A percentile compares a stretch with the other conserved stretches of the same genome.
phyloP scores from a whole-genome alignment of 2,329 filamentous ascomycete species.

The Aspergillus japonicus region DNA sequence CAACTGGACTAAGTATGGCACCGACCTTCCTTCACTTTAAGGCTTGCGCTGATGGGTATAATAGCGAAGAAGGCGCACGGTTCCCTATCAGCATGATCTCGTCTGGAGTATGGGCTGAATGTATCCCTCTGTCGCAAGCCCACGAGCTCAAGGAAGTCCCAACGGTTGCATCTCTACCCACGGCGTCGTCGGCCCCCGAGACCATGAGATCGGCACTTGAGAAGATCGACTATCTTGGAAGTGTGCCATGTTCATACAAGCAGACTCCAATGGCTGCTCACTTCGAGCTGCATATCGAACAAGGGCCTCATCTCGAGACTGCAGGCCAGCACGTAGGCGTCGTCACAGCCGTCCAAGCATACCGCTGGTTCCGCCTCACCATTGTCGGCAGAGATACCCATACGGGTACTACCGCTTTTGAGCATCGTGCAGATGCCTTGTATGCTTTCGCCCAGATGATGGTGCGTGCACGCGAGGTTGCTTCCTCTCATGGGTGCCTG shows the following conservation, averaged over 20 bases:
- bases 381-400: slow-evolving; percentile 68
- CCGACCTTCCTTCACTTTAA: neutral
- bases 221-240: slow-evolving; percentile 69
- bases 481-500: slow-evolving; percentile 59
- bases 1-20: slow-evolving; percentile 49
- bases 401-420: slow-evolving; percentile 71
- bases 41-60: slow-evolving; percentile 11
- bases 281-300: slow-evolving; percentile 84
- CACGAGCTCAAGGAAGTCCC: slow-evolving; percentile 63
- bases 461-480: slow-evolving; percentile 62
- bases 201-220: slow-evolving; percentile 69
- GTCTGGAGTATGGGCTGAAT: slow-evolving; percentile 75
- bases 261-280: slow-evolving; percentile 69
- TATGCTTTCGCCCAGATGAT: slow-evolving; percentile 68
- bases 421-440: slow-evolving; percentile 65
- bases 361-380: slow-evolving; percentile 69
- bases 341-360: slow-evolving; percentile 71
- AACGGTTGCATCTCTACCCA: slow-evolving; percentile 42
- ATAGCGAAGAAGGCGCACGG: slow-evolving; percentile 74
- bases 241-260: slow-evolving; percentile 55
- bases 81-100: slow-evolving; percentile 74
- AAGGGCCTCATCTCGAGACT: slow-evolving; percentile 71
- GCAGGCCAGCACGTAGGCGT: slow-evolving; percentile 64
- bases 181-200: slow-evolving; percentile 53
- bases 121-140: slow-evolving; percentile 61